Evolutionary conservation across 805 yeast species (phyloP).

Genomic region (Isabelozyma gotoi): DNA sequence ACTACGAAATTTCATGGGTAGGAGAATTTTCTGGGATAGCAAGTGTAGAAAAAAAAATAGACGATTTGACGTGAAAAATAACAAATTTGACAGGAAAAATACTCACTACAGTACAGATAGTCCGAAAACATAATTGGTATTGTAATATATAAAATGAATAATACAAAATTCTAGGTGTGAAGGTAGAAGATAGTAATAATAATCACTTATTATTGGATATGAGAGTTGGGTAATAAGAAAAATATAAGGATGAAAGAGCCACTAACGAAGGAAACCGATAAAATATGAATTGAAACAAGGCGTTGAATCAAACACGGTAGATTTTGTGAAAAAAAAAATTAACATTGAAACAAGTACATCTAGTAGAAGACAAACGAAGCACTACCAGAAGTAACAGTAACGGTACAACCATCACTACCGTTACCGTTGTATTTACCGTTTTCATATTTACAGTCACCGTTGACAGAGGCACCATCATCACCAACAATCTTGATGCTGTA

Average conservation of each 20-base stretch:
- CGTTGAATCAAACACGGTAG: neutral
- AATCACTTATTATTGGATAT: too few relatives aligned
- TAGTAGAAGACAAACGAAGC: slow-evolving; percentile 79
- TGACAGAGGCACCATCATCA: slow-evolving; percentile 52
- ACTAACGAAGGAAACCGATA: neutral
- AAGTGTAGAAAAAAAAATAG: too few relatives aligned
- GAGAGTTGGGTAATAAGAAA: neutral
- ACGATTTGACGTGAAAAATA: too few relatives aligned
- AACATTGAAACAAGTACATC: neutral
- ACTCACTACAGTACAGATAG: too few relatives aligned
- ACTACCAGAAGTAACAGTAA: slow-evolving; percentile 77
- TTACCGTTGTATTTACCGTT: slow-evolving; percentile 70
- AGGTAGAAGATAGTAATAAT: too few relatives aligned
- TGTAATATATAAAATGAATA: neutral
- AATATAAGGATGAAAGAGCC: neutral
- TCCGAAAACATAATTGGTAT: neutral
- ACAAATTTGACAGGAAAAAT: too few relatives aligned
- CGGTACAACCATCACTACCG: slow-evolving; percentile 90
- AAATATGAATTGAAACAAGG: neutral
- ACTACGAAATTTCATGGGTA: too few relatives aligned
- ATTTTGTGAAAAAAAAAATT: neutral
- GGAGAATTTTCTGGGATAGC: too few relatives aligned
- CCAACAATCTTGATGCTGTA: slow-evolving; percentile 43
- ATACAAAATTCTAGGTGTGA: neutral
- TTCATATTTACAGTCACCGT: slow-evolving; percentile 78